Percentiles rank a stretch among this genome's conserved stretches.
Evolutionary conservation across 2,329 filamentous ascomycete species (phyloP).

Genomic region (Diaporthe longicolla): DNA sequence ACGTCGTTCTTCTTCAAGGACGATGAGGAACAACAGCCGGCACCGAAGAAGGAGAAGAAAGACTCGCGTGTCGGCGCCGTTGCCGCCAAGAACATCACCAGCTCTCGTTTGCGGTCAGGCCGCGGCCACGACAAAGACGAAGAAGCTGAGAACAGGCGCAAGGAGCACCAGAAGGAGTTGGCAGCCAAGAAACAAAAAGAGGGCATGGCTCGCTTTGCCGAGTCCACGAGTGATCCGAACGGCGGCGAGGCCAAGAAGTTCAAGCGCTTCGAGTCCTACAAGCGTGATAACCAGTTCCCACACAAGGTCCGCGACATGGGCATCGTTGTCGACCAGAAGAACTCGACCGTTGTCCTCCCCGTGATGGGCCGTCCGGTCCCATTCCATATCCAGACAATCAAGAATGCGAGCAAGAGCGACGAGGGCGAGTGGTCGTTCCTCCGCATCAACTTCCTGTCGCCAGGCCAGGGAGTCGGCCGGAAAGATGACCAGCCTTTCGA

Average conservation of each 20-base stretch:
- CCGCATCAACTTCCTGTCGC: conserved; percentile 96
- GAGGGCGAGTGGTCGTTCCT: conserved; percentile 95
- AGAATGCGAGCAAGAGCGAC: conserved; percentile 98
- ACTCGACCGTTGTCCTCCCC: conserved; percentile 89
- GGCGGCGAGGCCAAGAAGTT: conserved; percentile 97
- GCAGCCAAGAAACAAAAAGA: conserved; percentile 91
- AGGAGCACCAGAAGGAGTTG: conserved; percentile 92
- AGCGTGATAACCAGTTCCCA: conserved; percentile 95
- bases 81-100: conserved; percentile 94
- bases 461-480: conserved; percentile 94
- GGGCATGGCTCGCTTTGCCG: conserved; percentile 86
- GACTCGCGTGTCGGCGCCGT: conserved; percentile 87
- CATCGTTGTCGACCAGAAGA: conserved; percentile 92
- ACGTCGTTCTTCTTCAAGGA: conserved; percentile 99
- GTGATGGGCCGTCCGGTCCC: conserved; percentile 98
- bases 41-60: conserved; percentile 92
- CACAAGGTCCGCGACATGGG: conserved; percentile 85
- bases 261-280: conserved; percentile 99
- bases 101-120: conserved; percentile 91
- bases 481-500: conserved; percentile 99
- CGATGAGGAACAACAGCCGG: conserved; percentile 87
- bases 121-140: conserved; percentile 86
- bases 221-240: conserved; percentile 86
- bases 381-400: conserved; percentile 98
- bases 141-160: conserved; percentile 87